Evolutionary conservation across 345 rosid genomes (phyloP), one percentile per base, ranked within the genome.

Genomic region (Stellera chamaejasme): DNA sequence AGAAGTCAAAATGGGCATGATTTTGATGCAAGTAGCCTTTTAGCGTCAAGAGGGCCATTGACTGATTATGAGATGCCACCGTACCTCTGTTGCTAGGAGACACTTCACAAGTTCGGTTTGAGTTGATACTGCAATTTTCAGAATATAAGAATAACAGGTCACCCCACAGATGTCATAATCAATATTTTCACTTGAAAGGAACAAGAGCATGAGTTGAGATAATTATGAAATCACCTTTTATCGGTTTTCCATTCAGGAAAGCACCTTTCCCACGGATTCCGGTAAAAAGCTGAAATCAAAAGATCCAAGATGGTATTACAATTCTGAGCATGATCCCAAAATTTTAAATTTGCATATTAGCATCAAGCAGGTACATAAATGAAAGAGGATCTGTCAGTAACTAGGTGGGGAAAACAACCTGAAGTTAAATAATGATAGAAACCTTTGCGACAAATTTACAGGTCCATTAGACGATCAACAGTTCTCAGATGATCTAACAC

Each of bases 1-100:
- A 32, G 39, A 32, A 32, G 5, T 19, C 39, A 0, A 4, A 32
- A 32, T 32, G 39, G 39, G 39, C 39, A 32, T 32, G 39, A 4
- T 32, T 8, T 5, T 32, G 39, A 32, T 32, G 9, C 9, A 8
- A 32, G 39, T 32, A 4, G 39, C 39, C 39, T 32, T 32, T 2
- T 32, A 32, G 39, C 39, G 1, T 32, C 39, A 32, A 32, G 5
- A 32, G 7, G 39, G 39, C 39, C 39, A 32, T 32, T 32, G 39
- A 32, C 39, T 32, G 39, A 2, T 32, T 32, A 32, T 23, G 16
- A 26, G 25, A 61, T 42, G 56, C 19, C 19, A 47, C 51, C 68
- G 43, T 76, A 93, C 99, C 90, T 80, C 99, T 15, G 99, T 76
- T 55, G 75, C 76, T 56, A 93, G 99, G 69, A 93, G 96, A 61